These are phyloP conservation scores for Penicillium nucicola DNA, from an alignment of 495 filamentous ascomycete genomes.

Conservation along the genomic window DNA sequence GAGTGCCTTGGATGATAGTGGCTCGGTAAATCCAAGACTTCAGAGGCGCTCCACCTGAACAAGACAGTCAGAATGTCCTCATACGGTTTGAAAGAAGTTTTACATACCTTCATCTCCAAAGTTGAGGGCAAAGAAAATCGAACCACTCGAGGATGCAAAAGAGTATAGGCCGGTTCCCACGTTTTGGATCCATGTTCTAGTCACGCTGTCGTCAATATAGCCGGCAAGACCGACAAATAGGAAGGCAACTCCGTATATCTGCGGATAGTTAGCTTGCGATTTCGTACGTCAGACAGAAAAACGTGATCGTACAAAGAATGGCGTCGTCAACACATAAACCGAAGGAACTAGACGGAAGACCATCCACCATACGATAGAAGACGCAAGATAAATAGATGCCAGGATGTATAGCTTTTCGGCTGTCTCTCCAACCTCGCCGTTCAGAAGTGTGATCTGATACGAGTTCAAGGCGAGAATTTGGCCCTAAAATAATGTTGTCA, in stretches of 20 bases:
- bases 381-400: slow-evolving; percentile 58
- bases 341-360: slow-evolving; percentile 58
- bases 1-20: slow-evolving; percentile 58
- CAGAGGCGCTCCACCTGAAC: slow-evolving; percentile 49
- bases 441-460: slow-evolving; percentile 69
- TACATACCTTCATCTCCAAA: slow-evolving; percentile 43
- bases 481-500: slow-evolving; percentile 26
- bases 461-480: slow-evolving; percentile 70
- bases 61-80: slow-evolving; percentile 10
- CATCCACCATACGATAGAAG: slow-evolving; percentile 63
- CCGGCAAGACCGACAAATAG: slow-evolving; percentile 62
- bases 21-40: slow-evolving; percentile 63
- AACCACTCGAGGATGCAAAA: slow-evolving; percentile 46
- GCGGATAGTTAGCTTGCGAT: background rate
- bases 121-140: slow-evolving; percentile 52
- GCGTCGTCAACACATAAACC: slow-evolving; percentile 60
- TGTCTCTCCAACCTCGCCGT: slow-evolving; percentile 59
- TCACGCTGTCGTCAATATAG: slow-evolving; percentile 35
- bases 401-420: slow-evolving; percentile 65
- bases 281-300: background rate
- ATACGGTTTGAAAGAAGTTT: background rate
- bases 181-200: slow-evolving; percentile 47
- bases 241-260: slow-evolving; percentile 60
- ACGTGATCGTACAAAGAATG: slow-evolving; percentile 39
- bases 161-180: slow-evolving; percentile 44